A percentile compares a stretch with the other conserved stretches of the same genome.
phyloP scores from a whole-genome alignment of 2,329 filamentous ascomycete species.

The Xylariaceae sp. region DNA sequence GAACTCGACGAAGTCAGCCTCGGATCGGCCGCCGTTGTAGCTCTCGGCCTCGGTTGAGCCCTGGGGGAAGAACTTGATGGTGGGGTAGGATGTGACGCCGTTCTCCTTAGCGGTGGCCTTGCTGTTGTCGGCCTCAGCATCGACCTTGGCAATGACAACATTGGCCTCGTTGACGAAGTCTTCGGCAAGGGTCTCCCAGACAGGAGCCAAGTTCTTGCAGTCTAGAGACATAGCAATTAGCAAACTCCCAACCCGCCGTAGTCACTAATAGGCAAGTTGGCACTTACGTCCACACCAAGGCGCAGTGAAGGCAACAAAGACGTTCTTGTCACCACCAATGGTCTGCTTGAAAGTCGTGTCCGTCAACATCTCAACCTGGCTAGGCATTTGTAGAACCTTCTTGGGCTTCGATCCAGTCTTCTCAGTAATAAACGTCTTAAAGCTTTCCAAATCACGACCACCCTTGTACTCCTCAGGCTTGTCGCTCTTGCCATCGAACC shows the following conservation, averaged over 20 bases:
- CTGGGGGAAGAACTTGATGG: slow-evolving; percentile 95
- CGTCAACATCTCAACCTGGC: slow-evolving; percentile 71
- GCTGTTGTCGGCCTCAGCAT: slow-evolving; percentile 79
- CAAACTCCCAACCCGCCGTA: slow-evolving; percentile 10
- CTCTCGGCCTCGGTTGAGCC: slow-evolving; percentile 65
- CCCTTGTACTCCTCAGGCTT: slow-evolving; percentile 80
- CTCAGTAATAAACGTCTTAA: slow-evolving; percentile 75
- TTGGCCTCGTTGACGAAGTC: slow-evolving; percentile 73
- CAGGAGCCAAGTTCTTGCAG: slow-evolving; percentile 90
- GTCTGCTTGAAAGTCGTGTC: slow-evolving; percentile 71
- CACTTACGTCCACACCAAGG: slow-evolving; percentile 97
- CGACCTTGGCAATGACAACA: slow-evolving; percentile 89
- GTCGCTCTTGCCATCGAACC: slow-evolving; percentile 91
- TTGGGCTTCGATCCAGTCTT: slow-evolving; percentile 82
- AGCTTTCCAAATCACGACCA: slow-evolving; percentile 79
- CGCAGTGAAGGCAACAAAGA: slow-evolving; percentile 93
- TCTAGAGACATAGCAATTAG: slow-evolving; percentile 49
- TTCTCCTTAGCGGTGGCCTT: slow-evolving; percentile 72
- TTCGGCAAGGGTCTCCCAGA: slow-evolving; percentile 79
- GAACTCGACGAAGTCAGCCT: slow-evolving; percentile 71
- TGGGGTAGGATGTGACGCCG: slow-evolving; percentile 82
- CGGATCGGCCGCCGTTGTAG: slow-evolving; percentile 72
- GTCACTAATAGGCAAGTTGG: slow-evolving; percentile 5
- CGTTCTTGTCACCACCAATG: slow-evolving; percentile 80
- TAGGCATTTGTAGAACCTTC: slow-evolving; percentile 67